Percentiles rank a stretch among this genome's conserved stretches.
phyloP scores from a whole-genome alignment of 176 grass and related monocot species.

The Alloteropsis semialata region DNA sequence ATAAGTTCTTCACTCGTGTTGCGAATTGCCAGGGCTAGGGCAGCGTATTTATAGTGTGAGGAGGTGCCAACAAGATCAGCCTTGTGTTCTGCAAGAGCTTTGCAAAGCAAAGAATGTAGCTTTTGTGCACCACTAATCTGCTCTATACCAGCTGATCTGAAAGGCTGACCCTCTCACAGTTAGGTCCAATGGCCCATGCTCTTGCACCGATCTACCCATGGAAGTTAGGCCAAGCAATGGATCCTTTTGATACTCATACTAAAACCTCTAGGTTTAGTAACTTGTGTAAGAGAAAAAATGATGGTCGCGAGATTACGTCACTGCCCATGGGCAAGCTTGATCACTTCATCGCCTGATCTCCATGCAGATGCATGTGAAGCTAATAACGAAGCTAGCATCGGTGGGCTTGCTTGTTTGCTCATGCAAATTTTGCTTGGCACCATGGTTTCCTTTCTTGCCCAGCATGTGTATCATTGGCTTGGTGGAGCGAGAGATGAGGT shows the following conservation, averaged over 20 bases:
- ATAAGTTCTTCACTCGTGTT: background rate
- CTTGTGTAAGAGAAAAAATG: background rate
- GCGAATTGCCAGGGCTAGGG: background rate
- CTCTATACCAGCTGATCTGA: background rate
- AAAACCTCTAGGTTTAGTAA: background rate
- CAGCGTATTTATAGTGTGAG: conserved; percentile 38
- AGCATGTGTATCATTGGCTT: conserved; percentile 6
- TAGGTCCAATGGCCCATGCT: background rate
- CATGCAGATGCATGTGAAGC: background rate
- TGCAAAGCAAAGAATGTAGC: conserved; percentile 5
- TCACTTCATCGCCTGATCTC: background rate
- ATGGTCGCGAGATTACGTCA: background rate
- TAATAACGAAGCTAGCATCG: background rate
- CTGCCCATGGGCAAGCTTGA: background rate
- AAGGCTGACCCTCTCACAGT: background rate
- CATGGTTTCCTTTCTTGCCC: conserved; percentile 9
- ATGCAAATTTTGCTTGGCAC: conserved; percentile 22
- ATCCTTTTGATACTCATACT: background rate
- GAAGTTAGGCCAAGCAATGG: conserved; percentile 13
- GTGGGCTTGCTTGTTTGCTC: background rate
- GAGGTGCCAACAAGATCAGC: background rate
- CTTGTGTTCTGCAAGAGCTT: background rate
- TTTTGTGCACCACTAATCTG: conserved; percentile 6
- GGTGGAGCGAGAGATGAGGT: background rate
- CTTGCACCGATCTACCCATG: background rate